Conservation (phyloP, 441 rosid species). For the Pelargonium cotyledonis region DNA sequence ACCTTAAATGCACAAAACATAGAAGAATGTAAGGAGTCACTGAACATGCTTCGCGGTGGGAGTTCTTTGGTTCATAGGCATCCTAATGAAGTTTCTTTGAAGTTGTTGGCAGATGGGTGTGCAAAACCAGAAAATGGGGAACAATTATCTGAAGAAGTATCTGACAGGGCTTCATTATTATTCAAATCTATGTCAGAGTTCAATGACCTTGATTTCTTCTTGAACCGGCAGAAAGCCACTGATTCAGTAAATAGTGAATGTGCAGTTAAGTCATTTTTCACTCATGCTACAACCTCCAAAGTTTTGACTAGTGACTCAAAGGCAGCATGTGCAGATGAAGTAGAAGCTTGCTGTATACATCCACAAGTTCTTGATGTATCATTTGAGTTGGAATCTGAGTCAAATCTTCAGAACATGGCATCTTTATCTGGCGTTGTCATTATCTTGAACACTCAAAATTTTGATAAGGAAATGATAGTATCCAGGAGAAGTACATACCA, state of each 20-base stretch:
- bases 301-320: slow-evolving; percentile 25
- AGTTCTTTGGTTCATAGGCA: slow-evolving; percentile 25
- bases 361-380: slow-evolving; percentile 25
- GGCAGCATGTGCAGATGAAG: slow-evolving; percentile 27
- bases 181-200: slow-evolving; percentile 66
- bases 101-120: slow-evolving; percentile 20
- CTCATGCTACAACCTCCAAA: slow-evolving; percentile 26
- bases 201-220: slow-evolving; percentile 79
- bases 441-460: slow-evolving; percentile 69
- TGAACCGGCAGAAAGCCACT: slow-evolving; percentile 64
- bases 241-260: slow-evolving; percentile 30
- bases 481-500: slow-evolving; percentile 84
- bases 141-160: slow-evolving; percentile 31
- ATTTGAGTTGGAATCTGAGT: slow-evolving; percentile 30
- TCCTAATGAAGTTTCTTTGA: slow-evolving; percentile 26
- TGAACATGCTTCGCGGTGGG: slow-evolving; percentile 29
- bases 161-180: slow-evolving; percentile 39
- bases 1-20: slow-evolving; percentile 26
- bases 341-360: slow-evolving; percentile 34
- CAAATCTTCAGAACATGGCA: slow-evolving; percentile 26
- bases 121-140: slow-evolving; percentile 29
- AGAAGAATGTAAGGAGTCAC: slow-evolving; percentile 38
- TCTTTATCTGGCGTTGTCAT: slow-evolving; percentile 40
- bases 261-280: slow-evolving; percentile 21
- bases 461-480: slow-evolving; percentile 71